A percentile compares a stretch with the other conserved stretches of the same genome.
These are phyloP conservation scores for Puccinia horiana DNA, from an alignment of 1,284 basidiomycete species.

Conservation along the genomic window DNA sequence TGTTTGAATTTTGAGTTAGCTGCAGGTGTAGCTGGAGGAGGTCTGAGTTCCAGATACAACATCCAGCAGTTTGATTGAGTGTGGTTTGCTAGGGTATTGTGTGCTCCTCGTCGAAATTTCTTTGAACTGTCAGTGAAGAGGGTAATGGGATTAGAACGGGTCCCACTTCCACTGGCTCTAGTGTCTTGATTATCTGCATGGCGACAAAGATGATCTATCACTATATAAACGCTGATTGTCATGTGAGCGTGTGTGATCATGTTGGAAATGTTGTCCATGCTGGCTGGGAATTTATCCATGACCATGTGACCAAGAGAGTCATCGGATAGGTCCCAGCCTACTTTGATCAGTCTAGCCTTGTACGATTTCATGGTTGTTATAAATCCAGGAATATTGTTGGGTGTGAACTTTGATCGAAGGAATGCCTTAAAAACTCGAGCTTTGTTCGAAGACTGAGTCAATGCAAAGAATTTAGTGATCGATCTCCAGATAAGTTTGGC, in stretches of 20 bases:
- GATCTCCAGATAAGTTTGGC: neutral
- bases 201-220: neutral
- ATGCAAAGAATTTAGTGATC: neutral
- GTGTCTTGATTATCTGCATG: neutral
- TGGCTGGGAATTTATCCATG: neutral
- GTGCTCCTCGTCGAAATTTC: neutral
- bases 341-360: neutral
- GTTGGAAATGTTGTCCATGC: neutral
- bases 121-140: neutral
- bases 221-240: neutral
- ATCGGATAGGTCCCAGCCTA: neutral
- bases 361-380: neutral
- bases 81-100: constrained; percentile 4
- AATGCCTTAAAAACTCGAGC: neutral
- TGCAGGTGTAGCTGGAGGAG: too few relatives aligned
- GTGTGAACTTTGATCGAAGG: neutral
- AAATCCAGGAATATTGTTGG: neutral
- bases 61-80: neutral
- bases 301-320: neutral
- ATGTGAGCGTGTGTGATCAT: neutral
- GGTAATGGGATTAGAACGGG: neutral
- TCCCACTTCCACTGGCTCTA: neutral
- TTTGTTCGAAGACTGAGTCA: neutral
- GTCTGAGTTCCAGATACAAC: neutral
- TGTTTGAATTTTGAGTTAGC: neutral